These are phyloP conservation scores for Coffea canephora DNA, from an alignment of 257 asterid genomes.

Conservation along the genomic window DNA sequence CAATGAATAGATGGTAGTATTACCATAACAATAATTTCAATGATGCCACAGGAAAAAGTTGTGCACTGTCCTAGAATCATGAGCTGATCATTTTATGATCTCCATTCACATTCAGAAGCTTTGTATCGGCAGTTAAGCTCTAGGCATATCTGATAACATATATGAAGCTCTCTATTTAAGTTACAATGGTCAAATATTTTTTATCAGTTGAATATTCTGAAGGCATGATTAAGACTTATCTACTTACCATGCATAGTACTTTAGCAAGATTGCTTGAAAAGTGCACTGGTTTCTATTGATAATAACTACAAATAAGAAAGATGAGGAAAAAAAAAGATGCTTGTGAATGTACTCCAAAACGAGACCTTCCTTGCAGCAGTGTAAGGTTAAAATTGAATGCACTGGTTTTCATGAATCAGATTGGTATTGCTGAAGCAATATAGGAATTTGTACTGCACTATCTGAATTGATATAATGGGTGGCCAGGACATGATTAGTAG, in stretches of 20 bases:
- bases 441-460: background rate
- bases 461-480: background rate
- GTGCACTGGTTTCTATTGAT: background rate
- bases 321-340: background rate
- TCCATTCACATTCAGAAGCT: background rate
- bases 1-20: background rate
- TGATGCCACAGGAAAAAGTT: background rate
- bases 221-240: background rate
- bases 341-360: background rate
- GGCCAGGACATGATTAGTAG: background rate
- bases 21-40: background rate
- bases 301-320: background rate
- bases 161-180: no score
- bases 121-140: background rate
- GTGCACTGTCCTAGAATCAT: background rate
- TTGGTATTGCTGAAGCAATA: background rate
- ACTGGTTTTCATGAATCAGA: background rate
- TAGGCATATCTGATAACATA: background rate
- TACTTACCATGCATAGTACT: background rate
- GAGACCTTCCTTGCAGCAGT: background rate
- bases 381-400: background rate
- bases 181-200: no score
- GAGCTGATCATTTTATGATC: background rate
- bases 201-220: background rate
- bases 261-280: background rate